phyloP scores from a whole-genome alignment of 148 eudicot species.

The Cornus controversa region DNA sequence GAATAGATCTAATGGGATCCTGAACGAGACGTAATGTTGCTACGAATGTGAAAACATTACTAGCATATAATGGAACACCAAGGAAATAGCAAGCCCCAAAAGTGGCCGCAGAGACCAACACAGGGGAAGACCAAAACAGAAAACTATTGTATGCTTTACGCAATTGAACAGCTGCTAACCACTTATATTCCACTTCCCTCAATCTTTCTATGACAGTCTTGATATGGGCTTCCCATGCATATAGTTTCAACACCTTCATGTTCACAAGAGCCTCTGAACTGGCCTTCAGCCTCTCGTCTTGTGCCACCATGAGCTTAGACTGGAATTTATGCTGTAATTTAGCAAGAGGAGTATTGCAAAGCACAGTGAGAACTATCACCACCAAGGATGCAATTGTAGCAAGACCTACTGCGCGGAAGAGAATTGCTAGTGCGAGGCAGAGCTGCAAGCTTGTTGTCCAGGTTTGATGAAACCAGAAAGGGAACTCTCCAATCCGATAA shows the following conservation, averaged over 20 bases:
- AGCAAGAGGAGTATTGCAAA: constrained; percentile 60
- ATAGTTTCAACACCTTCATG: constrained; percentile 68
- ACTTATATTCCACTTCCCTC: constrained; percentile 49
- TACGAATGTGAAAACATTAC: constrained; percentile 81
- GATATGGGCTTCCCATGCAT: constrained; percentile 80
- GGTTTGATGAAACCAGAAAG: constrained; percentile 68
- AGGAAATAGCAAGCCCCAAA: constrained; percentile 72
- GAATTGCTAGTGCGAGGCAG: constrained; percentile 44
- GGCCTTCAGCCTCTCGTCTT: constrained; percentile 47
- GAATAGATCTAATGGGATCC: constrained; percentile 69
- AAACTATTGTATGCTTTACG: constrained; percentile 47
- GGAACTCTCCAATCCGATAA: constrained; percentile 76
- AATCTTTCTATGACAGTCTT: constrained; percentile 46
- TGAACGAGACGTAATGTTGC: constrained; percentile 73
- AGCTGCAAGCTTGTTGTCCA: constrained; percentile 62
- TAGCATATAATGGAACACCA: constrained; percentile 51
- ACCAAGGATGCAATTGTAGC: constrained; percentile 45
- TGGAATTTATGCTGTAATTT: constrained; percentile 47
- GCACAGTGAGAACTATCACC: constrained; percentile 53
- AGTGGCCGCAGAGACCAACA: constrained; percentile 67
- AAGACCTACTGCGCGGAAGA: constrained; percentile 41
- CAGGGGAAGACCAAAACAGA: constrained; percentile 66
- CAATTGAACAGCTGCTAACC: constrained; percentile 53
- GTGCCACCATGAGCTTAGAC: constrained; percentile 51
- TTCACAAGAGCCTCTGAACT: constrained; percentile 49